Conservation (phyloP, 768 basidiomycete genomes). For the Suillus americanus region DNA sequence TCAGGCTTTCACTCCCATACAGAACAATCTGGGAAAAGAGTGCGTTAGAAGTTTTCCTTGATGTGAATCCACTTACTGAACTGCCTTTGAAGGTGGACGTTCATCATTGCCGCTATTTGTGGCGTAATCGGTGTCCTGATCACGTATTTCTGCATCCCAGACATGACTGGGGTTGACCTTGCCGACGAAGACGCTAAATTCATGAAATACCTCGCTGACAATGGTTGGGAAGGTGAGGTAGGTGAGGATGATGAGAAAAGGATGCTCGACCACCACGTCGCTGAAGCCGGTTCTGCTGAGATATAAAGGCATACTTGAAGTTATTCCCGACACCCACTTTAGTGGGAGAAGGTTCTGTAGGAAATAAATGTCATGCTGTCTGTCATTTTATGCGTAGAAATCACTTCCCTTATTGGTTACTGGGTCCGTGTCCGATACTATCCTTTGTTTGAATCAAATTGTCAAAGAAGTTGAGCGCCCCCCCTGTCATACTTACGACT, state of each 20-base stretch:
- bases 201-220: conserved; percentile 54
- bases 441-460: too few species aligned
- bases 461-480: too few species aligned
- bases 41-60: conserved; percentile 23
- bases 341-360: too few species aligned
- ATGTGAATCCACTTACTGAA: background rate
- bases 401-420: too few species aligned
- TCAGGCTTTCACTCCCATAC: conserved; percentile 70
- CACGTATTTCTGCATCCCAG: conserved; percentile 68
- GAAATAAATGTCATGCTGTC: too few species aligned
- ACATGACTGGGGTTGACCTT: conserved; percentile 66
- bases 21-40: conserved; percentile 65
- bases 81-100: conserved; percentile 51
- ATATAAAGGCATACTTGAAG: conserved; percentile 1
- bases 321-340: too few species aligned
- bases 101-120: conserved; percentile 69
- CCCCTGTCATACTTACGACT: too few species aligned
- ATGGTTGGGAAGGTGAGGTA: conserved; percentile 66
- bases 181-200: conserved; percentile 66
- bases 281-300: conserved; percentile 17
- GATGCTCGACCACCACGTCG: conserved; percentile 18
- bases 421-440: too few species aligned
- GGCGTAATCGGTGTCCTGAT: conserved; percentile 61
- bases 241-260: conserved; percentile 51
- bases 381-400: too few species aligned